phyloP scores from a whole-genome alignment of 441 rosid species.

The Croton laevigatus region DNA sequence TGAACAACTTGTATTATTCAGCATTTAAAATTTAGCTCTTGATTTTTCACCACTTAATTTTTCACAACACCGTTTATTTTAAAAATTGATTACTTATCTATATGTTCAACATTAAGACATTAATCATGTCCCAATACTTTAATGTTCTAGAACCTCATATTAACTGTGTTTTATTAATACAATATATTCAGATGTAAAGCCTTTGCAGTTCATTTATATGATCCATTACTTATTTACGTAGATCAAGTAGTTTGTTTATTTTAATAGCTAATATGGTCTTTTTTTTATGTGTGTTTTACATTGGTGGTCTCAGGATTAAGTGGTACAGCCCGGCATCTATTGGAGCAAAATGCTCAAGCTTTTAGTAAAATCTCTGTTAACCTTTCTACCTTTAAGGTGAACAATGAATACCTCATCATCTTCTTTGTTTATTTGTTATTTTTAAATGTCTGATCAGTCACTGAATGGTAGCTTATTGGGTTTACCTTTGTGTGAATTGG shows the following conservation, averaged over 20 bases:
- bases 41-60: too few relatives aligned
- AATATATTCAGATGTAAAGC: background rate
- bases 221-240: background rate
- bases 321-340: conserved; percentile 50
- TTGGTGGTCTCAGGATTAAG: conserved; percentile 53
- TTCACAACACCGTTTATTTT: too few relatives aligned
- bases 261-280: background rate
- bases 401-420: conserved; percentile 10
- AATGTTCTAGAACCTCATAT: background rate
- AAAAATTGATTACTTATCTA: background rate
- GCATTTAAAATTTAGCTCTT: too few relatives aligned
- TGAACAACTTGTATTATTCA: too few relatives aligned
- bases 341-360: conserved; percentile 73
- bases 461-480: background rate
- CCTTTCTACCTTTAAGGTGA: conserved; percentile 67
- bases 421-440: background rate
- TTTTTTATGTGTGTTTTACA: conserved; percentile 12
- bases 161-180: background rate
- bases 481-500: background rate
- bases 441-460: conserved; percentile 5
- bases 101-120: background rate
- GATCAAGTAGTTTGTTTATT: background rate
- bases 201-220: background rate
- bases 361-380: conserved; percentile 72
- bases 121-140: background rate